Base-by-base conservation (phyloP, 352 stramenopile genomes). In the Globisporangium parvum region DNA sequence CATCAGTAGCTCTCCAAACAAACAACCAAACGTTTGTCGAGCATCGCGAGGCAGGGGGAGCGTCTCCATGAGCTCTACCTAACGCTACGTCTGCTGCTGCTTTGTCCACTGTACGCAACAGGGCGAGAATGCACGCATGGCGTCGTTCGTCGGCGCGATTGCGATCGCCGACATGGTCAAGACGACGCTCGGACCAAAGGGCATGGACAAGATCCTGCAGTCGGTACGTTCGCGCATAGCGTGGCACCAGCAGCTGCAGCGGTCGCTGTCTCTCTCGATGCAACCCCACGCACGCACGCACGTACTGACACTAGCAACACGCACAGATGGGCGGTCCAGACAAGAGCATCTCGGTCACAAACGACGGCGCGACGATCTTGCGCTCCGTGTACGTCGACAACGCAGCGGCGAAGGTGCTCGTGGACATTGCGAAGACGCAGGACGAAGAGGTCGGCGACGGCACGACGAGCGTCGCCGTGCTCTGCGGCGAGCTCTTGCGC, bases 191-290 rank as follows among this genome's bases (percentile, higher is more conserved):
- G 97, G 97, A 17, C 97, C 97, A n/a, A 99, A 99, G 73, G 97
- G 97, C 28, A 99, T 99, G 96, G 97, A 99, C 80, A 99, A 99
- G 73, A 99, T 99, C 67, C 76, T 99, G 52, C 97, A 99, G 80
- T 95, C 82, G 12, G 84, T 98, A 41, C 57, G 67, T 67, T 15
- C 26, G 26, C 26, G n/a, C n/a, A n/a, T n/a, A n/a, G n/a, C n/a
- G 26, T 31, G 26, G 6, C 26, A 31, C 3, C 26, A 31, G n/a
- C n/a, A n/a, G n/a, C 26, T 6, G 26, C 1, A 31, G 26, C n/a
- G n/a, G 2, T 28, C 33, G n/a, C 18, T 20, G 14, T 56, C 12
- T 52, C 20, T 51, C 31, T 37, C 10, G 31, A 37, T 37, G 12
- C 31, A 37, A 12, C 9, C 28, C 4, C 28, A 33, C 28, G 28